Conservation (phyloP, 2,329 filamentous ascomycete species). For the Seiridium unicorne region DNA sequence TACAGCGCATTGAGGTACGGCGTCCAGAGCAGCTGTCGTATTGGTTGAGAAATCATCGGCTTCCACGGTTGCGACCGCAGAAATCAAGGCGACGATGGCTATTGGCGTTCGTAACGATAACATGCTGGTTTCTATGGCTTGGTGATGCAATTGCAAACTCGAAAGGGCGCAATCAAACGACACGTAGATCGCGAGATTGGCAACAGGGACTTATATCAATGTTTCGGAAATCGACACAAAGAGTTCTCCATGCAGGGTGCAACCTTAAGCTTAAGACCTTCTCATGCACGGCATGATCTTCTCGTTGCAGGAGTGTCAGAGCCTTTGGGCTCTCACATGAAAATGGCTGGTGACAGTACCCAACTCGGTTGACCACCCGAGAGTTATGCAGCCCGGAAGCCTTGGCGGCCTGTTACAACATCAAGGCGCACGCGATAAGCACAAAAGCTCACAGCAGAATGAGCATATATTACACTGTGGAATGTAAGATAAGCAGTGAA, state of each 20-base stretch:
- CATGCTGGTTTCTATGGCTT: neutral
- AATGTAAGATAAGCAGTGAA: neutral
- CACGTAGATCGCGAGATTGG: neutral
- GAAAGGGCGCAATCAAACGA: neutral
- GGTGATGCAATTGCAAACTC: neutral
- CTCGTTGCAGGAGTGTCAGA: constrained; percentile 2
- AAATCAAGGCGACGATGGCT: neutral
- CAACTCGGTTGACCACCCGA: constrained; percentile 1
- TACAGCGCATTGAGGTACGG: neutral
- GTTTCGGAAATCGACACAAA: neutral
- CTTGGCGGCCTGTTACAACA: neutral
- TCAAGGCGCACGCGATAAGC: neutral
- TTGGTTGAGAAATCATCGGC: neutral
- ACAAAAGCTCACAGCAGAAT: neutral
- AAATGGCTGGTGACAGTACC: neutral
- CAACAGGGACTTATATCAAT: neutral
- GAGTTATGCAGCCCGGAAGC: neutral
- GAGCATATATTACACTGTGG: no score
- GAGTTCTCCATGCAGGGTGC: neutral
- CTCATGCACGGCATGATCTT: constrained; percentile 1
- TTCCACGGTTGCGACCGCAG: neutral
- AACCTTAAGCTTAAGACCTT: neutral
- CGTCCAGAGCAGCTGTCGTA: neutral
- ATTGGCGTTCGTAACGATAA: neutral
- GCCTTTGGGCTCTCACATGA: constrained; percentile 1